Evolutionary conservation across 129 eudicot genomes (phyloP).

Genomic region (Arctium minus): DNA sequence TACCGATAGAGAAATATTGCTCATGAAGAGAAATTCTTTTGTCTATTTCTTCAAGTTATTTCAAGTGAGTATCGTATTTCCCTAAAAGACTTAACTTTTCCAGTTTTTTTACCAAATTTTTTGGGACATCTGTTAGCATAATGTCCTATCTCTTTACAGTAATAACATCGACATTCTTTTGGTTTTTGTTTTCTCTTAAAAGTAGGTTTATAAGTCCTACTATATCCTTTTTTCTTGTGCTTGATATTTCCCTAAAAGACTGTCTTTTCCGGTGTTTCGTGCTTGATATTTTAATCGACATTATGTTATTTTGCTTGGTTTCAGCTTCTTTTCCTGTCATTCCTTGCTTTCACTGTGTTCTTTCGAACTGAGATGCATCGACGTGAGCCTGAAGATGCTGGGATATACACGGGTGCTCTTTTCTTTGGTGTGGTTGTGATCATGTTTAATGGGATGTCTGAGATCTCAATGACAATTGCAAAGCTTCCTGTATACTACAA

Average conservation of each 20-base stretch:
- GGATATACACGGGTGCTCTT: constrained; percentile 45
- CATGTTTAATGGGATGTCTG: constrained; percentile 72
- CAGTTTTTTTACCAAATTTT: no score
- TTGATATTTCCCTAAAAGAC: no score
- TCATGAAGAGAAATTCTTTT: constrained; percentile 68
- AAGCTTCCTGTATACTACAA: constrained; percentile 86
- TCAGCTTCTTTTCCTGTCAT: constrained; percentile 36
- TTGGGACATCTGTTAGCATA: no score
- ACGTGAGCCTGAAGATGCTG: constrained; percentile 36
- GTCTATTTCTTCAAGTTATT: constrained; percentile 39
- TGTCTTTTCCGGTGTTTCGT: no score
- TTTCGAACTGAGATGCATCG: constrained; percentile 56
- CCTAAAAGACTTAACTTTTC: neutral
- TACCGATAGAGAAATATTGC: constrained; percentile 47
- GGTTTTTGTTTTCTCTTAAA: no score
- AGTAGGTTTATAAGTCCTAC: no score
- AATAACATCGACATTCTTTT: no score
- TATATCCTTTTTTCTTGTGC: no score
- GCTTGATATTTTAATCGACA: no score
- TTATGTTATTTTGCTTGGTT: neutral
- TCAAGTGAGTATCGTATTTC: constrained; percentile 33
- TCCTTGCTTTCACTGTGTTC: constrained; percentile 58
- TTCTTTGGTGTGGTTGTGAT: constrained; percentile 35
- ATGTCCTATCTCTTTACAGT: no score
- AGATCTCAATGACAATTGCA: constrained; percentile 62